These are phyloP conservation scores for Lobosporangium transversale DNA, from an alignment of 192 early-diverging fungal species.

Conservation along the genomic window DNA sequence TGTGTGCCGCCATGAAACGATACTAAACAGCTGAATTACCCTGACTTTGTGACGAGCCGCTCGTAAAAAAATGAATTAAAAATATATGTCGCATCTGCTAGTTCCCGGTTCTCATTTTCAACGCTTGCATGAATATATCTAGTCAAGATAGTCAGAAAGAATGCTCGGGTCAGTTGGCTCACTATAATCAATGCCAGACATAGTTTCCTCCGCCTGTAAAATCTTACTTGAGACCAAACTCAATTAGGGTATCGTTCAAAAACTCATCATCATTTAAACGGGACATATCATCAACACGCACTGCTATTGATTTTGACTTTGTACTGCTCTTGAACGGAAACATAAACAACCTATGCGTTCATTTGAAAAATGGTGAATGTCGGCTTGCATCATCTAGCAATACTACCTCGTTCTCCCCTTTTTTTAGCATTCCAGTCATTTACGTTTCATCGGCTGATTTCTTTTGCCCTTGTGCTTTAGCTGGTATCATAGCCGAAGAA, in stretches of 20 bases:
- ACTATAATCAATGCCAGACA: too few species aligned
- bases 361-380: too few species aligned
- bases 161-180: too few species aligned
- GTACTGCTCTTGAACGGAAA: conserved; percentile 36
- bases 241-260: conserved; percentile 87
- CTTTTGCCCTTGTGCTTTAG: too few species aligned
- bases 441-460: too few species aligned
- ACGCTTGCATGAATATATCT: conserved; percentile 52
- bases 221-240: conserved; percentile 80
- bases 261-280: conserved; percentile 76
- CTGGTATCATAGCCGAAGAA: too few species aligned
- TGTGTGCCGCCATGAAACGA: not conserved
- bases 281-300: conserved; percentile 66
- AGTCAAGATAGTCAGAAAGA: not conserved
- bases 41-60: conserved; percentile 59
- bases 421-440: too few species aligned
- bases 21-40: conserved; percentile 16
- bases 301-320: conserved; percentile 60
- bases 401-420: too few species aligned
- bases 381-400: too few species aligned
- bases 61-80: conserved; percentile 88
- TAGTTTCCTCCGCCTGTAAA: too few species aligned
- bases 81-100: conserved; percentile 67
- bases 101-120: conserved; percentile 40
- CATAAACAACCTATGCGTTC: conserved; percentile 38